phyloP scores from a whole-genome alignment of 345 rosid genomes.

The Firmiana major region DNA sequence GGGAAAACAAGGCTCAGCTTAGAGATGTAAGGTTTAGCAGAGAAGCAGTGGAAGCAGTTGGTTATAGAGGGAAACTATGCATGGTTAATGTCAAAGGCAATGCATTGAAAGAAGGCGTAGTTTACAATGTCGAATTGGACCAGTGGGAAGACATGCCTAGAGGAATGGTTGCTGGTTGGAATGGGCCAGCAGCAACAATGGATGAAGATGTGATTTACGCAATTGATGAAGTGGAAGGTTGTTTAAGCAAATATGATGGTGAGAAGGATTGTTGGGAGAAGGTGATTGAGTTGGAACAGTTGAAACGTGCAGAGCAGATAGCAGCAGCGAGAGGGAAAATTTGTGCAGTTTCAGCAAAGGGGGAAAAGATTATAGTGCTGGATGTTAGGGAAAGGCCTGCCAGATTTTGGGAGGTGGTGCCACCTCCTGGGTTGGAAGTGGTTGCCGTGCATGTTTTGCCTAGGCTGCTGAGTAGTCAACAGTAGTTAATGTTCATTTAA shows the following conservation, averaged over 20 bases:
- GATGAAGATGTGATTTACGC: slow-evolving; percentile 39
- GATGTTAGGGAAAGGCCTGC: slow-evolving; percentile 30
- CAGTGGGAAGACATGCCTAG: slow-evolving; percentile 44
- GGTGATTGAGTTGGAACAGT: slow-evolving; percentile 29
- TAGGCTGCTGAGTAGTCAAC: slow-evolving; percentile 28
- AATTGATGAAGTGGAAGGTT: slow-evolving; percentile 40
- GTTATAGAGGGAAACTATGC: slow-evolving; percentile 39
- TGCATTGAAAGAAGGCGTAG: slow-evolving; percentile 40
- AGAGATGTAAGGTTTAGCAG: slow-evolving; percentile 46
- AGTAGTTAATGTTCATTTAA: background rate
- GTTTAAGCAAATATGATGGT: slow-evolving; percentile 31
- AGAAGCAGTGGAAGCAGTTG: slow-evolving; percentile 49
- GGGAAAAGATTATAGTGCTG: slow-evolving; percentile 33
- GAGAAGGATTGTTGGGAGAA: slow-evolving; percentile 36
- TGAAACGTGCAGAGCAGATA: slow-evolving; percentile 38
- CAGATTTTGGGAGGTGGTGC: slow-evolving; percentile 36
- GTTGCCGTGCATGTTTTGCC: slow-evolving; percentile 48
- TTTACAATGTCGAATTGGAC: slow-evolving; percentile 31
- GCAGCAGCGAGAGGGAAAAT: slow-evolving; percentile 41
- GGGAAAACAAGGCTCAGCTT: slow-evolving; percentile 36
- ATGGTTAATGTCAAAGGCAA: slow-evolving; percentile 54
- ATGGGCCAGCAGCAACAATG: slow-evolving; percentile 43
- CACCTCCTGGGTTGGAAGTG: slow-evolving; percentile 38
- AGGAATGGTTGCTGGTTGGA: slow-evolving; percentile 55
- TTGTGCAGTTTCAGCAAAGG: slow-evolving; percentile 27